Evolutionary conservation across 495 filamentous ascomycete species (phyloP).

Genomic region (Aspergillus affinis): DNA sequence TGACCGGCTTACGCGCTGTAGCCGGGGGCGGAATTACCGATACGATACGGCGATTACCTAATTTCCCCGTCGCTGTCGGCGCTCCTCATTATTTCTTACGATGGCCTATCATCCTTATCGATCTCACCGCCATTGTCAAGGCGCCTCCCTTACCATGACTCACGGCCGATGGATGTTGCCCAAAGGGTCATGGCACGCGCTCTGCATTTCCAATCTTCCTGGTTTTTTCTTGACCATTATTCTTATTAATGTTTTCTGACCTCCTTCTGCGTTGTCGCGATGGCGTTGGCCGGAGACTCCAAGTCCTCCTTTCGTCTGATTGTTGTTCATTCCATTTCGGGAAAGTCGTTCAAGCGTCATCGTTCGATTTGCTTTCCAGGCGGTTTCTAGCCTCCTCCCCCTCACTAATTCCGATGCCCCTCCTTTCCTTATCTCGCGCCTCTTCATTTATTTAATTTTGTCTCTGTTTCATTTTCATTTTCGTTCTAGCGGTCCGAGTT

Average conservation of each 20-base stretch:
- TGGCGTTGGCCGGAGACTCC: conserved; percentile 11
- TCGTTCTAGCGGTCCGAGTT: conserved; percentile 6
- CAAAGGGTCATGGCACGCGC: conserved; percentile 1
- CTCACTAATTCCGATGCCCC: too few species aligned
- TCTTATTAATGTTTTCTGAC: conserved; percentile 4
- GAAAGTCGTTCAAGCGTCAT: conserved; percentile 2
- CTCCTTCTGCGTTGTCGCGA: conserved; percentile 13
- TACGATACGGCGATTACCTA: conserved; percentile 17
- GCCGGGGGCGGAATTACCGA: conserved; percentile 20
- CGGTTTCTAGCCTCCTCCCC: background rate
- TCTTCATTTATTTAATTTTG: conserved; percentile 5
- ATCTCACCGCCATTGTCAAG: conserved; percentile 21
- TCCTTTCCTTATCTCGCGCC: conserved; percentile 2
- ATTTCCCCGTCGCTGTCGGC: conserved; percentile 26
- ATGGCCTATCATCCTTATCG: conserved; percentile 16
- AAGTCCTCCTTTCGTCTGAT: background rate
- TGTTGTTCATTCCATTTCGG: conserved; percentile 17
- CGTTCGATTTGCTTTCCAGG: conserved; percentile 3
- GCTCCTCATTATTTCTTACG: too few species aligned
- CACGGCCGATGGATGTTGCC: background rate
- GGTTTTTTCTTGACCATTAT: conserved; percentile 8
- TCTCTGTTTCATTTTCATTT: conserved; percentile 1
- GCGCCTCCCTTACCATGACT: background rate
- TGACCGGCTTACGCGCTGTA: conserved; percentile 13
- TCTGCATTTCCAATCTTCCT: conserved; percentile 7